phyloP scores from a whole-genome alignment of 805 yeast species.

The Ogataea neopini region DNA sequence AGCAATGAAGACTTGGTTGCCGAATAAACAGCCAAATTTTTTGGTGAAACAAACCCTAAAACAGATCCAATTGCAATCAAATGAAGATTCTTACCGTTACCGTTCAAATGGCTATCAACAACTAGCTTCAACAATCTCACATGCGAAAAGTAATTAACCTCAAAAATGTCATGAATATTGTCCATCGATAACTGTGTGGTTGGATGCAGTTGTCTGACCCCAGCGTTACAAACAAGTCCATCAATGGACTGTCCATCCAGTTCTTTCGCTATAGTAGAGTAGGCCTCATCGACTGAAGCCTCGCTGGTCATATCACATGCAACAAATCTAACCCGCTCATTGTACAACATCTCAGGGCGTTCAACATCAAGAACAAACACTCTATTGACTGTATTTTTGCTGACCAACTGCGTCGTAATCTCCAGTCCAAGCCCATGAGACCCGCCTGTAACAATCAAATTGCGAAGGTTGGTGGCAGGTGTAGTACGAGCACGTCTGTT shows the following conservation, averaged over 20 bases:
- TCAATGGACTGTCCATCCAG: slow-evolving; percentile 25
- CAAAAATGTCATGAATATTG: slow-evolving; percentile 35
- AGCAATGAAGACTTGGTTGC: slow-evolving; percentile 49
- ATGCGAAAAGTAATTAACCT: slow-evolving; percentile 46
- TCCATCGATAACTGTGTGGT: slow-evolving; percentile 29
- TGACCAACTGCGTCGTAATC: slow-evolving; percentile 33
- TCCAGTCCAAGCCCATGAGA: slow-evolving; percentile 50
- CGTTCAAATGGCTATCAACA: slow-evolving; percentile 26
- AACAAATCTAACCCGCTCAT: slow-evolving; percentile 26
- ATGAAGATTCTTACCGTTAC: slow-evolving; percentile 32
- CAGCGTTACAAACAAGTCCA: slow-evolving; percentile 50
- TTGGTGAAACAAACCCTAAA: slow-evolving; percentile 51
- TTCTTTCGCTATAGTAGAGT: slow-evolving; percentile 23
- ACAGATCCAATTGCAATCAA: slow-evolving; percentile 49
- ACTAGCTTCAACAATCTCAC: slow-evolving; percentile 40
- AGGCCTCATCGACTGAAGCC: slow-evolving; percentile 24
- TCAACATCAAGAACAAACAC: slow-evolving; percentile 14
- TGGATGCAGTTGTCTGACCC: slow-evolving; percentile 40
- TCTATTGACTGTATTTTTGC: too few species aligned
- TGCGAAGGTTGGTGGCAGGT: not conserved
- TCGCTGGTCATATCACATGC: slow-evolving; percentile 28
- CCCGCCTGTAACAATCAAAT: slow-evolving; percentile 52
- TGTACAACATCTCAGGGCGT: slow-evolving; percentile 10
- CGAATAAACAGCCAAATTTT: slow-evolving; percentile 46
- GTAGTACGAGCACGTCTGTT: slow-evolving; percentile 16